A percentile compares a stretch with the other conserved stretches of the same genome.
Evolutionary conservation across 2,329 filamentous ascomycete genomes (phyloP).

Genomic region (Sarocladium brachiariae): DNA sequence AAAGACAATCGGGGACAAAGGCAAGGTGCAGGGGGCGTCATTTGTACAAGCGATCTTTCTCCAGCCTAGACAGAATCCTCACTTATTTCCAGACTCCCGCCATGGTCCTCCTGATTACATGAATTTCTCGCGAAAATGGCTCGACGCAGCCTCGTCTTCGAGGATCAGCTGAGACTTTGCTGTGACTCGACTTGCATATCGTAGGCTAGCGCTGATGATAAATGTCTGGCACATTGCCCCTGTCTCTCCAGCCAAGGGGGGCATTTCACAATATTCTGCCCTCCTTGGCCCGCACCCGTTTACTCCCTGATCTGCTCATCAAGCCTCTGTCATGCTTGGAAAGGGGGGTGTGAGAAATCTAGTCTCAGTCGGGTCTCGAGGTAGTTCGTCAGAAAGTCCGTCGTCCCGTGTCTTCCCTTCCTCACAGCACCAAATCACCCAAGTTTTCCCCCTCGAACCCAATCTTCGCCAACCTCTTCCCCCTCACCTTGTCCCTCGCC

Average conservation of each 20-base stretch:
- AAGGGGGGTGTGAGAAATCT: too few relatives aligned
- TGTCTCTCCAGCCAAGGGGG: constrained; percentile 16
- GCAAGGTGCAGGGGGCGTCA: neutral
- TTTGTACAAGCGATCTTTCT: neutral
- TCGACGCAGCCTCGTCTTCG: too few relatives aligned
- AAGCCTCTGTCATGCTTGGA: too few relatives aligned
- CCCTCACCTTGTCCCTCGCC: constrained; percentile 62
- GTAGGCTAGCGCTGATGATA: constrained; percentile 1
- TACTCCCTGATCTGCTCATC: too few relatives aligned
- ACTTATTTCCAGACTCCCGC: too few relatives aligned
- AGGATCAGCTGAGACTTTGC: too few relatives aligned
- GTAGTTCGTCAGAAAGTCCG: too few relatives aligned
- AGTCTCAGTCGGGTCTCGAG: neutral
- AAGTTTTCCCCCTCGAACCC: constrained; percentile 85
- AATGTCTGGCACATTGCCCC: constrained; percentile 1
- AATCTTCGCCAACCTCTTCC: constrained; percentile 64
- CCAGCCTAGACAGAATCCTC: neutral
- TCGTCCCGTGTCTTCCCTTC: too few relatives aligned
- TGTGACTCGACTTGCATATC: too few relatives aligned
- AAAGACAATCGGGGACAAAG: neutral
- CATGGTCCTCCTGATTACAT: too few relatives aligned
- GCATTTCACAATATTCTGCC: constrained; percentile 64
- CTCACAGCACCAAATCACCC: constrained; percentile 64
- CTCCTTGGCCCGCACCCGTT: constrained; percentile 8
- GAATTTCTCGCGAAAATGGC: too few relatives aligned